Percentiles rank a stretch among this genome's conserved stretches.
phyloP scores from a whole-genome alignment of 1,284 basidiomycete genomes.

The Pseudozyma flocculosa region DNA sequence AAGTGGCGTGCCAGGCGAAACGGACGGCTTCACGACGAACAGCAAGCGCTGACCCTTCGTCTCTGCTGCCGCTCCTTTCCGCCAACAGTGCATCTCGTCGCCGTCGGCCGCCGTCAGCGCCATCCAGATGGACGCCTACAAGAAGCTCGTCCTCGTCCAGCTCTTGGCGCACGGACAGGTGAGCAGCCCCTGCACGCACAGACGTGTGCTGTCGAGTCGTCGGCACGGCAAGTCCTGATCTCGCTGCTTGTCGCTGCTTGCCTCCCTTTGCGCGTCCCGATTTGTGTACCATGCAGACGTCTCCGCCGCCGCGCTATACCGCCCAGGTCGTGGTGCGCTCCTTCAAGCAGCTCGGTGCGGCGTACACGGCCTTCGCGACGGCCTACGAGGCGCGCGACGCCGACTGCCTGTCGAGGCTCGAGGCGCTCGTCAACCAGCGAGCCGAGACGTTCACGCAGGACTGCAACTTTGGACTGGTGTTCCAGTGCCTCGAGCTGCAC shows the following conservation, averaged over 20 bases:
- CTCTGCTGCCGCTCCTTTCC: no score
- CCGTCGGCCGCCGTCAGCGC: conserved; percentile 69
- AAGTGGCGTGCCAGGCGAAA: conserved; percentile 8
- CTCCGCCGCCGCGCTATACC: conserved; percentile 16
- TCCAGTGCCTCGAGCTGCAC: conserved; percentile 68
- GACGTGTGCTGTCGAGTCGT: not conserved
- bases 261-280: no score
- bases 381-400: conserved; percentile 15
- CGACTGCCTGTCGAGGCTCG: conserved; percentile 1
- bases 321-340: conserved; percentile 13
- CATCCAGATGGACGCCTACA: conserved; percentile 79
- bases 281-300: no score
- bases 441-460: conserved; percentile 62
- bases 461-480: conserved; percentile 69
- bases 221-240: not conserved
- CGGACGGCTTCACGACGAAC: not conserved
- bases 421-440: conserved; percentile 14
- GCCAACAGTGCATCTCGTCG: conserved; percentile 64
- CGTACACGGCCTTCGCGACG: conserved; percentile 17
- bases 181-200: conserved; percentile 11
- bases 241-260: no score
- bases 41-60: not conserved
- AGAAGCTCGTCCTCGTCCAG: conserved; percentile 75
- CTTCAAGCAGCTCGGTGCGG: conserved; percentile 13
- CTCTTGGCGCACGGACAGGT: conserved; percentile 73